Conservation (phyloP, 2,329 filamentous ascomycete genomes). For the Pseudogymnoascus sp. region DNA sequence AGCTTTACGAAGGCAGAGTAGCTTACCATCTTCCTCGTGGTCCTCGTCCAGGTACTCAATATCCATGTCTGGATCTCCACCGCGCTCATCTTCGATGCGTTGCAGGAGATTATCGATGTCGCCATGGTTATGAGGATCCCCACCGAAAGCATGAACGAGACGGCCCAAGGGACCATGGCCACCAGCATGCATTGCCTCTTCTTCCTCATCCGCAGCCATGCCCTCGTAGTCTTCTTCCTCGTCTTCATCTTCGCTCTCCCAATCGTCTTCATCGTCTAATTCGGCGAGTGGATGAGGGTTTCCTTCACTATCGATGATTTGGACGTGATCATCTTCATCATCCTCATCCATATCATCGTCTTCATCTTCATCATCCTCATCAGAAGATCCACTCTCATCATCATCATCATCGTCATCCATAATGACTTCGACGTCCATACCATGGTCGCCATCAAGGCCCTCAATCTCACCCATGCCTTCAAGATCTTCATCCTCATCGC, state of each 20-base stretch:
- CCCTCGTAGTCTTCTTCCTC: conserved; percentile 40
- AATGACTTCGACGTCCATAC: conserved; percentile 61
- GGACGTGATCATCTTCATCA: conserved; percentile 44
- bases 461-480: conserved; percentile 82
- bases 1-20: not conserved
- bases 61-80: conserved; percentile 37
- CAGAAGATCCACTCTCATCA: conserved; percentile 31
- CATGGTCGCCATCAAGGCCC: conserved; percentile 55
- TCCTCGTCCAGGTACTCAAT: conserved; percentile 45
- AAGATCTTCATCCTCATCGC: conserved; percentile 77
- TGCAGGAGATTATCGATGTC: conserved; percentile 32
- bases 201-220: conserved; percentile 42
- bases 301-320: conserved; percentile 57
- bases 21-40: conserved; percentile 51
- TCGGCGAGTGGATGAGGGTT: conserved; percentile 41
- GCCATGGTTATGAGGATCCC: conserved; percentile 21
- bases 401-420: conserved; percentile 68
- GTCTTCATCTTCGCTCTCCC: conserved; percentile 55
- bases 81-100: conserved; percentile 37
- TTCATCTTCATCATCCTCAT: conserved; percentile 47
- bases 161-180: conserved; percentile 38
- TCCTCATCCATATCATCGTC: conserved; percentile 53
- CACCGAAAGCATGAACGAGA: conserved; percentile 45
- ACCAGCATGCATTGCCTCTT: conserved; percentile 39
- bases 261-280: conserved; percentile 51